These are phyloP conservation scores for Yamadazyma pseudoaaseri DNA, from an alignment of 1,139 yeast genomes.

Conservation along the genomic window DNA sequence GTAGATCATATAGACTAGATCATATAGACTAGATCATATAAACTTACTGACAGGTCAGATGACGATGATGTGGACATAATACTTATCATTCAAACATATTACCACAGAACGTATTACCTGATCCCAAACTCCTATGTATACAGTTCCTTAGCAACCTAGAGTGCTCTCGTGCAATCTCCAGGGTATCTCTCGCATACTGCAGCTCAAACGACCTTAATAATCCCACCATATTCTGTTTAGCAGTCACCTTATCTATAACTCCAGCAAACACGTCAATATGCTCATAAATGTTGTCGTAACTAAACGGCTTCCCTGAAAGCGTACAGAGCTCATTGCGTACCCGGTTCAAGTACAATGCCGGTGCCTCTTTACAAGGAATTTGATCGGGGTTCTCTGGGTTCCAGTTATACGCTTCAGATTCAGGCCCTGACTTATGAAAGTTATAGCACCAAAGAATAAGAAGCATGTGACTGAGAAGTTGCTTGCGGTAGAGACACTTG, in stretches of 20 bases:
- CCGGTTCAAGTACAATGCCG: conserved; percentile 38
- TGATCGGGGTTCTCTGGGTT: conserved; percentile 8
- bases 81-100: conserved; percentile 17
- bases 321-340: conserved; percentile 27
- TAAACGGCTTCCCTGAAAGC: conserved; percentile 18
- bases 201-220: conserved; percentile 10
- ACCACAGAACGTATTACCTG: conserved; percentile 10
- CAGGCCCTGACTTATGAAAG: conserved; percentile 40
- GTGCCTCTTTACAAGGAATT: conserved; percentile 28
- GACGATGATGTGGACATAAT: too few relatives aligned
- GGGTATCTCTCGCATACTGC: conserved; percentile 10
- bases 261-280: conserved; percentile 17
- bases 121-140: conserved; percentile 15
- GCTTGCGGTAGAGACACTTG: conserved; percentile 46
- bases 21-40: too few relatives aligned
- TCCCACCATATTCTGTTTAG: conserved; percentile 43
- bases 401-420: conserved; percentile 20
- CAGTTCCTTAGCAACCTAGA: conserved; percentile 14
- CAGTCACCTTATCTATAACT: conserved; percentile 13
- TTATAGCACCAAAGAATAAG: conserved; percentile 49
- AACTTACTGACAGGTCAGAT: too few relatives aligned
- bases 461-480: conserved; percentile 34
- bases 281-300: conserved; percentile 18
- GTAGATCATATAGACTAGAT: too few relatives aligned
- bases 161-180: conserved; percentile 17